A percentile compares a stretch with the other conserved stretches of the same genome.
Evolutionary conservation across 495 filamentous ascomycete species (phyloP).

Genomic region (Podospora fimiseda): DNA sequence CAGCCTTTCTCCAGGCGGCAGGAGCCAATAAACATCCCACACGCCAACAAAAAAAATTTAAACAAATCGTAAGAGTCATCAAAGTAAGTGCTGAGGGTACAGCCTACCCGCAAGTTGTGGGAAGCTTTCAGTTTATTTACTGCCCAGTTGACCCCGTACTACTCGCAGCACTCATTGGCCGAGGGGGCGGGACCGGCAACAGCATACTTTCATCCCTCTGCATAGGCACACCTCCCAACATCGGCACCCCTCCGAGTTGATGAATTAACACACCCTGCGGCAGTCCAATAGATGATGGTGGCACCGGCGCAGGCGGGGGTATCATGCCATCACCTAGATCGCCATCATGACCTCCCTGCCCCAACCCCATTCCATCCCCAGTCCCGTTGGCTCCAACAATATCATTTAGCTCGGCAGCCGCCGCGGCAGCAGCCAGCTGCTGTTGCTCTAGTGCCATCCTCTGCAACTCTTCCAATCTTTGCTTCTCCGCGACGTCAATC

Average conservation of each 20-base stretch:
- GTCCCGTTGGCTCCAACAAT: background rate
- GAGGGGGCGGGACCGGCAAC: slow-evolving; percentile 31
- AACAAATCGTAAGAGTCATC: background rate
- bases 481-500: slow-evolving; percentile 47
- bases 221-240: slow-evolving; percentile 42
- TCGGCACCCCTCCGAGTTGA: slow-evolving; percentile 10
- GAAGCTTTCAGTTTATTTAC: slow-evolving; percentile 7
- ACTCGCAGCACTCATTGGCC: slow-evolving; percentile 37
- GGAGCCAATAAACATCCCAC: no score
- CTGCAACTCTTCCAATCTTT: slow-evolving; percentile 34
- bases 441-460: slow-evolving; percentile 33
- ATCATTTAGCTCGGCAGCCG: slow-evolving; percentile 11
- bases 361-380: slow-evolving; percentile 8
- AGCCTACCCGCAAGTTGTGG: no score
- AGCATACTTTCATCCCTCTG: slow-evolving; percentile 31
- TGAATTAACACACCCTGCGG: background rate
- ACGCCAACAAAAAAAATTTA: background rate
- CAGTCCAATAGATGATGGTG: background rate
- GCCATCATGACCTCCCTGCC: background rate
- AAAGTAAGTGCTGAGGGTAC: no score
- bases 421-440: slow-evolving; percentile 20
- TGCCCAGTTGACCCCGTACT: slow-evolving; percentile 35
- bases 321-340: background rate
- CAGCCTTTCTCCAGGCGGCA: no score
- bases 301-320: slow-evolving; percentile 8